Conservation (phyloP, 192 early-diverging fungal species). For the Chytriomyces confervae region DNA sequence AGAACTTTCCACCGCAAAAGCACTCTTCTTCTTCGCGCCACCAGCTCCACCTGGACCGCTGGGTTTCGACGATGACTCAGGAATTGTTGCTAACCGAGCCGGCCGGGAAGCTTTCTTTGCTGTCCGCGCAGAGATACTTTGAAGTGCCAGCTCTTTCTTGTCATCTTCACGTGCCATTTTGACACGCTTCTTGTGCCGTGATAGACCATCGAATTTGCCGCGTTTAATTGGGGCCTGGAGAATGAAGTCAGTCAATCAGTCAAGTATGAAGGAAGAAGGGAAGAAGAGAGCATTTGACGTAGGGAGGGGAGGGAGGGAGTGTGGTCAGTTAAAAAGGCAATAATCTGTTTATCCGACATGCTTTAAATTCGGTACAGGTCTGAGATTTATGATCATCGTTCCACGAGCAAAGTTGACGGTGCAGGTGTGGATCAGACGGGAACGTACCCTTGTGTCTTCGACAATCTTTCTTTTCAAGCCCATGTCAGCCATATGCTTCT, state of each 20-base stretch:
- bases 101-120: constrained; percentile 44
- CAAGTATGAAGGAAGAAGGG: too few relatives aligned
- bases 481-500: constrained; percentile 39
- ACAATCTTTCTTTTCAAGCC: constrained; percentile 3
- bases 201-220: constrained; percentile 48
- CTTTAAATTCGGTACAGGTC: not conserved
- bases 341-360: too few relatives aligned
- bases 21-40: constrained; percentile 14
- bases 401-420: not conserved
- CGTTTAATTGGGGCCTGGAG: constrained; percentile 44
- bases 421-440: not conserved
- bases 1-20: not conserved
- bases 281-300: too few relatives aligned
- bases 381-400: not conserved
- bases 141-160: constrained; percentile 41
- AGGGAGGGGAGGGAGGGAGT: too few relatives aligned
- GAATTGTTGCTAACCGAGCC: constrained; percentile 8
- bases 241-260: not conserved
- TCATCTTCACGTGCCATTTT: constrained; percentile 51
- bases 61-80: not conserved
- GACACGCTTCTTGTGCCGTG: constrained; percentile 53
- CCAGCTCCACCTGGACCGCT: not conserved
- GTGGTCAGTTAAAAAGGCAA: too few relatives aligned
- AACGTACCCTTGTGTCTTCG: constrained; percentile 27
- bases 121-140: constrained; percentile 39